These are phyloP conservation scores for Yamadazyma membranifaciens DNA, from an alignment of 1,139 yeast genomes.

Conservation along the genomic window DNA sequence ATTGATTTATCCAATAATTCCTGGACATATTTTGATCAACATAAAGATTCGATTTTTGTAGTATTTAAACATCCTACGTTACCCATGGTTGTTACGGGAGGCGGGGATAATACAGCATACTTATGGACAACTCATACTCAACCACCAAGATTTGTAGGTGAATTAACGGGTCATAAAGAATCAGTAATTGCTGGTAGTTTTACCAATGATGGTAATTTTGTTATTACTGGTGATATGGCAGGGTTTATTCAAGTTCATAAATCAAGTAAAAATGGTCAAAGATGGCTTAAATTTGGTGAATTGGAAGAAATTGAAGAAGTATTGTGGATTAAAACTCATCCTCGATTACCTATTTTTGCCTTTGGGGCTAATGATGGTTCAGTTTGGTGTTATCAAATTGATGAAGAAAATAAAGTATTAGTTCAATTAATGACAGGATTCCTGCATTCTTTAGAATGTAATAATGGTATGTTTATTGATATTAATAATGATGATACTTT, in stretches of 20 bases:
- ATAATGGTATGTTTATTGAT: conserved; percentile 71
- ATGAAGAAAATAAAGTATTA: conserved; percentile 49
- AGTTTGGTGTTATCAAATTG: conserved; percentile 88
- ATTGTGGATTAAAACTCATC: conserved; percentile 77
- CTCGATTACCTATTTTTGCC: conserved; percentile 75
- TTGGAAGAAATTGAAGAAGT: conserved; percentile 83
- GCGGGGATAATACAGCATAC: conserved; percentile 89
- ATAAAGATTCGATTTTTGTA: conserved; percentile 78
- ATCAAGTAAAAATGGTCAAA: conserved; percentile 71
- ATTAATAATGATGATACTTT: conserved; percentile 61
- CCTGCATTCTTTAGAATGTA: conserved; percentile 76
- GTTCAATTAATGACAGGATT: conserved; percentile 78
- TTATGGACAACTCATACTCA: conserved; percentile 89
- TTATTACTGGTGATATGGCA: conserved; percentile 92
- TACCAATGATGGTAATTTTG: conserved; percentile 74
- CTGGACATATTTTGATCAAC: conserved; percentile 83
- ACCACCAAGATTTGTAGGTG: conserved; percentile 77
- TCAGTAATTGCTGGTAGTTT: conserved; percentile 85
- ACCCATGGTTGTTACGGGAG: conserved; percentile 77
- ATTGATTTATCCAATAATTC: conserved; percentile 86
- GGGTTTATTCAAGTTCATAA: conserved; percentile 79
- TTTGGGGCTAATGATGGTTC: conserved; percentile 93
- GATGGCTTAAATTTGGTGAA: conserved; percentile 71
- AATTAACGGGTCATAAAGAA: conserved; percentile 77
- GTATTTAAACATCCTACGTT: conserved; percentile 76